Base-by-base conservation (phyloP, 2,329 filamentous ascomycete species). In the Dichotomopilus funicola region DNA sequence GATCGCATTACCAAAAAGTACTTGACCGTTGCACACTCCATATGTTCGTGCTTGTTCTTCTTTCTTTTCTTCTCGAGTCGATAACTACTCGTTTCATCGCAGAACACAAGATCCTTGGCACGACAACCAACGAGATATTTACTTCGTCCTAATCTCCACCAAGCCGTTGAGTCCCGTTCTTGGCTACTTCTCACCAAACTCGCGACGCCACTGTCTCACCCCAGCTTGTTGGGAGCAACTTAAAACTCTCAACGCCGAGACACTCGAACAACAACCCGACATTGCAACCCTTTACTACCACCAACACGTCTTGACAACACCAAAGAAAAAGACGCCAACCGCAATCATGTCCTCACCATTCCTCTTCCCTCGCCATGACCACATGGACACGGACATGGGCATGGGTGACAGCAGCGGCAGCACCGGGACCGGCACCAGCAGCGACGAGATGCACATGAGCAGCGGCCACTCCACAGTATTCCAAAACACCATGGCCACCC, bases 401-500 rank as follows among this genome's bases (percentile, higher is more conserved):
- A 53, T 46, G 50, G 42, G 46, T 33, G 13, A 9, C 7, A 43
- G 48, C 12, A n/a, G 27, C 41, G 37, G 36, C 46, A 37, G 34
- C 51, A 27, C 36, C 38, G n/a, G 40, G 78, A 76, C 70, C 71
- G 67, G 73, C 75, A 13, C 19, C 19, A 27, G 19, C 19, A 27
- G 19, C 19, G 19, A 27, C 19, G 19, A 27, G 19, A 27, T 27
- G 19, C 19, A 27, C 19, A 27, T 27, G 19, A 27, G 11, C 7
- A 13, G 40, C 5, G 40, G 40, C 11, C 40, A 42, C 40, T 42
- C 40, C 6, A 42, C 40, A 65, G 68, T 79, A 61, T 94, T 94
- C 78, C 85, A 85, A 61, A 80, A 71, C 59, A 65, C 72, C 56
- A 72, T 70, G 49, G 63, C 65, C 52, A 81, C 79, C 4, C 68